Evolutionary conservation across 2,329 filamentous ascomycete species (phyloP).

Genomic region (Fonsecaea nubica): DNA sequence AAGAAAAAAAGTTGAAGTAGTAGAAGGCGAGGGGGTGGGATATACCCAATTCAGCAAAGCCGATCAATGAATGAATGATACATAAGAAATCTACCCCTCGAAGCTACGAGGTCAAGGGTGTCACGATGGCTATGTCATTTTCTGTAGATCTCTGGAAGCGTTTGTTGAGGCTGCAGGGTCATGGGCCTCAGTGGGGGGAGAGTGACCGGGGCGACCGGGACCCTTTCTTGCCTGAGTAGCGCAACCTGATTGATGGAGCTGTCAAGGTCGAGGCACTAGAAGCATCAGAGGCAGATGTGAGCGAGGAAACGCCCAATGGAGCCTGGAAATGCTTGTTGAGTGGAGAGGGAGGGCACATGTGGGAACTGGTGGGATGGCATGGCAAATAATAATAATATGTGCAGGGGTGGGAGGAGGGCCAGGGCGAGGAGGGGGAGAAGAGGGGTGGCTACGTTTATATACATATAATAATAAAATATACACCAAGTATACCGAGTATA

Average conservation of each 20-base stretch:
- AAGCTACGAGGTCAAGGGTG: not conserved
- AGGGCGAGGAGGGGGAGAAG: not conserved
- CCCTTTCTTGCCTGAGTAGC: not conserved
- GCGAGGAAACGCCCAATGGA: not conserved
- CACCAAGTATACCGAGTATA: too few relatives aligned
- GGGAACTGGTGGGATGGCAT: not conserved
- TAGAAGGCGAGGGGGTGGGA: not conserved
- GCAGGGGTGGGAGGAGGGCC: too few relatives aligned
- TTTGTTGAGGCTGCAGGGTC: slow-evolving; percentile 23
- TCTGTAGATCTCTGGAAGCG: slow-evolving; percentile 20
- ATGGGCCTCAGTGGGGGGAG: not conserved
- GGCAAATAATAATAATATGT: not conserved
- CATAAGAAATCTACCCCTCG: not conserved
- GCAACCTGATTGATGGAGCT: not conserved
- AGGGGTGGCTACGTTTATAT: not conserved
- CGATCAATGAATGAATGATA: slow-evolving; percentile 2
- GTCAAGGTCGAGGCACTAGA: not conserved
- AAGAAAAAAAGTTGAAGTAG: too few relatives aligned
- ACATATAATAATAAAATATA: too few relatives aligned
- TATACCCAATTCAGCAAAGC: slow-evolving; percentile 14
- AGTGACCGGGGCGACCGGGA: not conserved
- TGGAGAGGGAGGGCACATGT: not conserved
- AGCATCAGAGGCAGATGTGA: too few relatives aligned
- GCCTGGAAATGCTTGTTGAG: not conserved
- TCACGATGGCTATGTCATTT: slow-evolving; percentile 16